Conservation (phyloP, 371 early-diverging fungal species). For the Amoeboaphelidium occidentale region DNA sequence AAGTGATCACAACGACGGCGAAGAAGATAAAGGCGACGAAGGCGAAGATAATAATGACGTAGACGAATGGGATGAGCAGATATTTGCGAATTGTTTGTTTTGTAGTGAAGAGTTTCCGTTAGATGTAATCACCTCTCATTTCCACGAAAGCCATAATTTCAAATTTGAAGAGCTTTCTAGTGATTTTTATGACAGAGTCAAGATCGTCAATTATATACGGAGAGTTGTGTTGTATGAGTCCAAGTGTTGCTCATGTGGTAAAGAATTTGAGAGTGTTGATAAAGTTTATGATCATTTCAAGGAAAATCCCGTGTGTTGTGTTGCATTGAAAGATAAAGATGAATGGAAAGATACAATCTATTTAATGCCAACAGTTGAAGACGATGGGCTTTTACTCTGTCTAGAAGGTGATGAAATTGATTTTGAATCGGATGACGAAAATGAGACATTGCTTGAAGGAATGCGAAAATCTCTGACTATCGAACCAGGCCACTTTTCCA, state of each 20-base stretch:
- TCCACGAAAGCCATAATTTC: not conserved
- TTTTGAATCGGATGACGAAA: too few species aligned
- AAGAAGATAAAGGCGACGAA: not conserved
- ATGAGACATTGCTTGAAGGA: too few species aligned
- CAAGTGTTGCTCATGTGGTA: not conserved
- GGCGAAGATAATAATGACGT: not conserved
- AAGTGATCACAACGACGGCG: not conserved
- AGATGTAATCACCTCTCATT: not conserved
- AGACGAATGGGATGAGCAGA: not conserved
- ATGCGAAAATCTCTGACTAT: too few species aligned
- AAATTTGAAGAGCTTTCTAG: not conserved
- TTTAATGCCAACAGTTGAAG: not conserved
- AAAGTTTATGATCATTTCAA: too few species aligned
- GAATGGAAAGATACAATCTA: not conserved
- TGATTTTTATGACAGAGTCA: not conserved
- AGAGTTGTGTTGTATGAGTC: not conserved
- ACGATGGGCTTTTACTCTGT: not conserved
- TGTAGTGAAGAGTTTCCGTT: not conserved
- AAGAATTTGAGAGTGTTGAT: not conserved
- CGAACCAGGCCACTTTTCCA: too few species aligned
- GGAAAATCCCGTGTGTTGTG: too few species aligned
- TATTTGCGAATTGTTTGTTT: not conserved
- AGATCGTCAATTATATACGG: not conserved
- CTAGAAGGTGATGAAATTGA: not conserved
- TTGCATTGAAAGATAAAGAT: not conserved